phyloP scores from a whole-genome alignment of 768 basidiomycete species.

The Pholiota molesta region DNA sequence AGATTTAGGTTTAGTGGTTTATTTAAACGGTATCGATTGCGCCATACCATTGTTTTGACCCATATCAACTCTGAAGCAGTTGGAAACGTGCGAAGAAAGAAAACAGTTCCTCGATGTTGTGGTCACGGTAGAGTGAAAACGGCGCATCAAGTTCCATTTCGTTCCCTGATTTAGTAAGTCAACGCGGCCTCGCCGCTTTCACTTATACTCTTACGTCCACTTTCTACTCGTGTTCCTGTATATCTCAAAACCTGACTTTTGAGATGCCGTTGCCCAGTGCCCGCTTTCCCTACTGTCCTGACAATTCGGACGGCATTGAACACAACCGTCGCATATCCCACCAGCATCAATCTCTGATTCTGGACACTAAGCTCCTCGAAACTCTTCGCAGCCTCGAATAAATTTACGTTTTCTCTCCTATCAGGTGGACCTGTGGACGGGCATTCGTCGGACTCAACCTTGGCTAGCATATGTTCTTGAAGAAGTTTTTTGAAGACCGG shows the following conservation, averaged over 20 bases:
- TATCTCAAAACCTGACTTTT: not conserved
- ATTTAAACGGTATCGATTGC: not conserved
- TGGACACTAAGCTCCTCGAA: not conserved
- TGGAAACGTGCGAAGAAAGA: not conserved
- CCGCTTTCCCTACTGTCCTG: not conserved
- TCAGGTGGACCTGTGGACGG: not conserved
- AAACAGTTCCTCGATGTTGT: not conserved
- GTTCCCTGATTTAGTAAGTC: not conserved
- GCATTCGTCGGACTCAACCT: not conserved
- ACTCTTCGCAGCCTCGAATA: not conserved
- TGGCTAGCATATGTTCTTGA: not conserved
- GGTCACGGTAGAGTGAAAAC: not conserved
- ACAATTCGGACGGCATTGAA: not conserved
- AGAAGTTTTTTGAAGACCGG: constrained; percentile 7
- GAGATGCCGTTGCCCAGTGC: not conserved
- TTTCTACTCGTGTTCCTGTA: not conserved
- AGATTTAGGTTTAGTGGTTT: not conserved
- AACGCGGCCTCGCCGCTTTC: not conserved
- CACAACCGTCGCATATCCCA: not conserved
- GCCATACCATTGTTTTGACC: constrained; percentile 20
- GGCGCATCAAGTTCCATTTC: not conserved
- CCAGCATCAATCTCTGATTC: not conserved
- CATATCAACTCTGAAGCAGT: constrained; percentile 14
- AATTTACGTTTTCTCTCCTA: not conserved
- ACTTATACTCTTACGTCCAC: not conserved